phyloP scores from a whole-genome alignment of 495 filamentous ascomycete species.

The Penicillium lividum region DNA sequence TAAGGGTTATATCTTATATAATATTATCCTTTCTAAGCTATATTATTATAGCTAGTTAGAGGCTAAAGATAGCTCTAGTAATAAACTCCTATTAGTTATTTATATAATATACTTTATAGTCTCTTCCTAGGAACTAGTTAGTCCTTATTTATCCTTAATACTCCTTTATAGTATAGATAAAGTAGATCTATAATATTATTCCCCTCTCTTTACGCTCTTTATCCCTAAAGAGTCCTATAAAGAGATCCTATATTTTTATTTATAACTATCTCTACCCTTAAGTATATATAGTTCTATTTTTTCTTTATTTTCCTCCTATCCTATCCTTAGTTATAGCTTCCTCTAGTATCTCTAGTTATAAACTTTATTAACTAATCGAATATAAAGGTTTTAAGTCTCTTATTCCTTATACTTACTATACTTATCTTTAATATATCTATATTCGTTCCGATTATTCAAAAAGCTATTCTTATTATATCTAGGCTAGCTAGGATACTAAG shows the following conservation, averaged over 20 bases:
- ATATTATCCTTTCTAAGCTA: too few species aligned
- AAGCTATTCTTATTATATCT: neutral
- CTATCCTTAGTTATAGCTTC: neutral
- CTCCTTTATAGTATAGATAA: neutral
- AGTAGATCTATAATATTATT: slow-evolving; percentile 7
- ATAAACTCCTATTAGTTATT: too few species aligned
- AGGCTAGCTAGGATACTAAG: neutral
- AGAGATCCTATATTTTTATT: too few species aligned
- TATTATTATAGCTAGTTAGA: too few species aligned
- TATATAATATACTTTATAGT: too few species aligned
- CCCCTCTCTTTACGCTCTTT: neutral
- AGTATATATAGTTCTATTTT: neutral
- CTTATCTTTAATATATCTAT: neutral
- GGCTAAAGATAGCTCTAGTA: too few species aligned
- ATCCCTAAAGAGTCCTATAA: neutral
- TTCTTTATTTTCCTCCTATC: neutral
- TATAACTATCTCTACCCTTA: too few species aligned
- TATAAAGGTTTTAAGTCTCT: neutral
- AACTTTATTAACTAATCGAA: slow-evolving; percentile 3
- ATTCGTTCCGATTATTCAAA: neutral
- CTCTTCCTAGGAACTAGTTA: neutral
- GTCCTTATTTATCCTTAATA: too few species aligned
- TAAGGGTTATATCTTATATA: too few species aligned
- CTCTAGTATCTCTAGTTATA: neutral
- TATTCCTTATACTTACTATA: slow-evolving; percentile 3